These are phyloP conservation scores for Plectranthus barbatus DNA, from an alignment of 257 asterid species.

Conservation along the genomic window DNA sequence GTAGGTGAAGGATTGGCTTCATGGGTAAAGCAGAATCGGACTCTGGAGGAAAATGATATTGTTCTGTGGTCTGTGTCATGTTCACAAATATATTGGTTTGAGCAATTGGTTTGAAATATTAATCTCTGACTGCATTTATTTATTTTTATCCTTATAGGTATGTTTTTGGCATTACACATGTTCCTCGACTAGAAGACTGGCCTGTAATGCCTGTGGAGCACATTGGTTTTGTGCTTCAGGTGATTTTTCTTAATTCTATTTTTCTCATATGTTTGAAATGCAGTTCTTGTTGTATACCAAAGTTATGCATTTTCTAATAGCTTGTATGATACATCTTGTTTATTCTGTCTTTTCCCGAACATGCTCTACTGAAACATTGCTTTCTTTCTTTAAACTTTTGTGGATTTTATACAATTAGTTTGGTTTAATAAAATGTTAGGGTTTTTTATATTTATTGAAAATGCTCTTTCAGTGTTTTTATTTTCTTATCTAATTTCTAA, in stretches of 20 bases:
- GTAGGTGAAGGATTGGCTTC: conserved; percentile 92
- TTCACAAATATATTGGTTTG: background rate
- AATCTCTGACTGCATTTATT: background rate
- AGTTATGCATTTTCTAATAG: background rate
- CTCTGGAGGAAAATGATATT: conserved; percentile 77
- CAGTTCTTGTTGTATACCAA: background rate
- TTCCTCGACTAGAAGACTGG: conserved; percentile 96
- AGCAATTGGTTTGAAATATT: background rate
- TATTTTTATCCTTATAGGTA: conserved; percentile 43
- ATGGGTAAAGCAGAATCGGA: conserved; percentile 82
- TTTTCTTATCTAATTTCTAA: too few relatives aligned
- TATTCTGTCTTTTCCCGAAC: background rate
- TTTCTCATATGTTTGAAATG: background rate
- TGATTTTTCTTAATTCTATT: conserved; percentile 9
- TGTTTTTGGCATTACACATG: conserved; percentile 94
- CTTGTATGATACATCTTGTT: background rate
- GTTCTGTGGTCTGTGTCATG: conserved; percentile 72
- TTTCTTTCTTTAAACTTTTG: background rate
- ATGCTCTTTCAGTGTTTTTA: too few relatives aligned
- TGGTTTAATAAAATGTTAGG: background rate
- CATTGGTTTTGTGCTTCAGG: conserved; percentile 93
- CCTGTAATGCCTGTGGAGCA: conserved; percentile 97
- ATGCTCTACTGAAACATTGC: background rate
- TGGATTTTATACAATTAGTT: background rate
- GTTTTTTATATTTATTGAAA: too few relatives aligned